phyloP scores from a whole-genome alignment of 2,329 filamentous ascomycete species.

The Aspergillus luchuensis region DNA sequence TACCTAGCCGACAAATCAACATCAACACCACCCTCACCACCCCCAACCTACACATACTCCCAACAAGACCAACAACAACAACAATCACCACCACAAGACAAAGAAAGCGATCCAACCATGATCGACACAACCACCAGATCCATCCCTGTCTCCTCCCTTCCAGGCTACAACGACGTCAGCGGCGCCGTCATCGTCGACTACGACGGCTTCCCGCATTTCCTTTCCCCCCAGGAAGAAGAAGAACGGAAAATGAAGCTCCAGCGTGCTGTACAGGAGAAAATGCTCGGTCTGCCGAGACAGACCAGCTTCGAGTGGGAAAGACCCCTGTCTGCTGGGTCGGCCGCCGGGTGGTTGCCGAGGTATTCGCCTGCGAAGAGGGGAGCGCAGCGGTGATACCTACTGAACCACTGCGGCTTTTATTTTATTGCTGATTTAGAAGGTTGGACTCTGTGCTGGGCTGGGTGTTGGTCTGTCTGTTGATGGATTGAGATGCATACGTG shows the following conservation, averaged over 20 bases:
- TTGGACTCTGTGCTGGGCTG: no score
- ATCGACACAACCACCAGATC: background rate
- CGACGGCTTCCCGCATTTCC: slow-evolving; percentile 27
- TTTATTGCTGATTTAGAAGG: rapidly evolving
- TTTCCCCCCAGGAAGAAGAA: slow-evolving; percentile 29
- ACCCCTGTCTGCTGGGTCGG: slow-evolving; percentile 1
- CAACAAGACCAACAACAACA: background rate
- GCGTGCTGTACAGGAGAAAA: slow-evolving; percentile 28
- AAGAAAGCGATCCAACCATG: background rate
- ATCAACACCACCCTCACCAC: background rate
- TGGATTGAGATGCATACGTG: no score
- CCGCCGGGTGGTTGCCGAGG: slow-evolving; percentile 4
- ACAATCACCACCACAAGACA: background rate
- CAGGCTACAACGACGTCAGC: slow-evolving; percentile 30
- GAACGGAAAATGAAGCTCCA: slow-evolving; percentile 22
- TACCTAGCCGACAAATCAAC: background rate
- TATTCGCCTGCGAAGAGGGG: slow-evolving; percentile 18
- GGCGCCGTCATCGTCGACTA: slow-evolving; percentile 29
- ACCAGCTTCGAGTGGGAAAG: slow-evolving; percentile 28
- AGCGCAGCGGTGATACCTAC: background rate
- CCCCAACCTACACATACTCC: background rate
- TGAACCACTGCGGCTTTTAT: no score
- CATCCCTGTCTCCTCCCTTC: slow-evolving; percentile 13
- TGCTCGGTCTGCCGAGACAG: slow-evolving; percentile 27
- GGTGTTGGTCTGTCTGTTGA: no score